Evolutionary conservation across 768 basidiomycete species (phyloP).

Genomic region (Porphyrellus cyaneotinctus): DNA sequence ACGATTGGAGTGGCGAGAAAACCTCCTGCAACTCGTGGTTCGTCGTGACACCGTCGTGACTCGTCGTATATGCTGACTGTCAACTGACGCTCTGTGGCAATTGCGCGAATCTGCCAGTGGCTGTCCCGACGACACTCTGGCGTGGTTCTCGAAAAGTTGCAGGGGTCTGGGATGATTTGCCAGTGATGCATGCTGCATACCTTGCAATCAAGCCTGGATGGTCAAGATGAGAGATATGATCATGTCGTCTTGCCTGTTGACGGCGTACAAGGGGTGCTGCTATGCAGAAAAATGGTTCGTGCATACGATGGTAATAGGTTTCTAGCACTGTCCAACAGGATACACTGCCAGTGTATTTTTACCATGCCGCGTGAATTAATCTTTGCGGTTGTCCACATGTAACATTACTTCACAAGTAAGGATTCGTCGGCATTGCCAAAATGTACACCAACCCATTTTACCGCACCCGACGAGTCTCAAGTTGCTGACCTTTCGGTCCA

Average conservation of each 20-base stretch:
- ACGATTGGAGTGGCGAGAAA: constrained; percentile 14
- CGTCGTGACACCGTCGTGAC: not conserved
- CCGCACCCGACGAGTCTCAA: constrained; percentile 2
- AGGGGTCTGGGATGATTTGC: not conserved
- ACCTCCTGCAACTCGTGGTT: constrained; percentile 10
- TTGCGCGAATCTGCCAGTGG: constrained; percentile 10
- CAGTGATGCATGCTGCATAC: not conserved
- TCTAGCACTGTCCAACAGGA: not conserved
- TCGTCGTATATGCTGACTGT: not conserved
- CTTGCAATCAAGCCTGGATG: constrained; percentile 16
- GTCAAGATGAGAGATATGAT: constrained; percentile 11
- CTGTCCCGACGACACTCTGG: not conserved
- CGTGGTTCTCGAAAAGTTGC: constrained; percentile 11
- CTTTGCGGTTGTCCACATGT: not conserved
- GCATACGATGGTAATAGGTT: not conserved
- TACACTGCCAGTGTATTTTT: too few relatives aligned
- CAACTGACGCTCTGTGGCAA: not conserved
- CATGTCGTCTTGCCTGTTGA: constrained; percentile 21
- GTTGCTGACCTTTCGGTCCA: constrained; percentile 20
- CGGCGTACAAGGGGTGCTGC: constrained; percentile 3
- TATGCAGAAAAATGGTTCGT: not conserved
- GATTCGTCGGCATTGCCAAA: not conserved
- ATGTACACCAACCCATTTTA: not conserved
- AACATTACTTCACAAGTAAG: not conserved
- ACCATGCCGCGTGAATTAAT: too few relatives aligned